Base-by-base conservation (phyloP, 208 protist species). In the Trypanosoma mega region DNA sequence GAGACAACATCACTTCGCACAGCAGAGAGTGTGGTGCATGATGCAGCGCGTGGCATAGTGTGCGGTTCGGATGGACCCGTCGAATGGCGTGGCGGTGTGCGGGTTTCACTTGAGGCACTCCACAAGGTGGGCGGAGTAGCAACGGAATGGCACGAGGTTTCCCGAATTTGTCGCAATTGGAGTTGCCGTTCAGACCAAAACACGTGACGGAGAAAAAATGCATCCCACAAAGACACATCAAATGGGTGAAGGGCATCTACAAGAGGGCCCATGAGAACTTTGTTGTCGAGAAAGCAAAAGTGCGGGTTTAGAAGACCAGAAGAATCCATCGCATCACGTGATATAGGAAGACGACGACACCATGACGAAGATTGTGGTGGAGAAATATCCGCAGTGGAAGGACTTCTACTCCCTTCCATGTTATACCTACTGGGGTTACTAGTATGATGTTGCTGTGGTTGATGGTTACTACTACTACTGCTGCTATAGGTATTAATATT, bases 291-390 rank as follows among this genome's bases (percentile, higher is more conserved):
- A 7, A 86, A 52, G 16, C 72, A 82, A 46, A 86, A 86, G 18
- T 82, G 48, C 3, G 74, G 64, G 62, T 86, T 82, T 2, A 86
- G 47, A 23, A 76, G 72, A 45, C 75, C 76, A 20, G 75, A 82
- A 46, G 45, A 52, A 49, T 54, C 55, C 36, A 82, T 61, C 12
- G 80, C 80, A 31, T 79, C 75, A 50, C 63, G 26, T 1, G 80
- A 80, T 29, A 86, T 37, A 16, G 52, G 58, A 18, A 81, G 54
- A 18, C 76, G 66, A 6, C 76, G 80, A 16, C 39, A 39, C 31
- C 48, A 27, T 24, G 14, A 56, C 3, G 3, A 44, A 20, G 4
- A 41, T 33, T 50, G 14, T 9, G 9, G 3, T 24, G 49, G 7
- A 51, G 48, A 26, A 30, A 18, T 44, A 6, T 6, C 34, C n/a